Base-by-base conservation (phyloP, 2,329 filamentous ascomycete species). In the Colletotrichum gigasporum region DNA sequence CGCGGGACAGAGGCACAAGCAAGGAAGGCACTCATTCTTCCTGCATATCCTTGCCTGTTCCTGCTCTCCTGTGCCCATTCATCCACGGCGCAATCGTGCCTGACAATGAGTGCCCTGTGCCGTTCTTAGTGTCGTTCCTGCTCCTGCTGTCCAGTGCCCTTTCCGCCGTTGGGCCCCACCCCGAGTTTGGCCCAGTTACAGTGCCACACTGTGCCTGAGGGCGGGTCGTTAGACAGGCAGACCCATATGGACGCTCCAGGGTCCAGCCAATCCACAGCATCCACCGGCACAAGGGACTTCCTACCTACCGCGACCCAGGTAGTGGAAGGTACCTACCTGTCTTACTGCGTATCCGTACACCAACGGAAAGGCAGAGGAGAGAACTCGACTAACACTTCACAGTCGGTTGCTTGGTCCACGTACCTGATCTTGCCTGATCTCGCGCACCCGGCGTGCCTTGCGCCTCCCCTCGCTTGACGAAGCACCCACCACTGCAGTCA, bases 101-200 rank as follows among this genome's bases (percentile, higher is more conserved):
- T n/a, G n/a, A n/a, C n/a, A n/a, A n/a, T n/a, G n/a, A n/a, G n/a
- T n/a, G n/a, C n/a, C n/a, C n/a, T n/a, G n/a, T 12, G 8, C 12
- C 30, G 8, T 12, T 12, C 30, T 32, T 12, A 32, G 30, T 32
- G 30, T 32, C 30, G 12, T 14, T 39, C 37, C 37, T 16, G 12
- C 14, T 14, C 16, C 37, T n/a, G n/a, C 22, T 39, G n/a, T 26
- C 22, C 22, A 41, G 18, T 18, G 22, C 26, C n/a, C 26, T n/a
- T 35, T 54, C 57, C 30, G 57, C 39, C 54, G 45, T 39, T 59
- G 59, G 26, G 48, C n/a, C 32, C 59, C 53, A 59, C 59, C 11
- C 47, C 60, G 39, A 63, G 39, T 32, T 58, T 39, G 41, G 39
- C 32, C 61, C 61, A 57, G 12, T 11, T n/a, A 63, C 60, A 59